These are phyloP conservation scores for Eucalyptus erythrocorys DNA, from an alignment of 345 rosid genomes.

Conservation along the genomic window DNA sequence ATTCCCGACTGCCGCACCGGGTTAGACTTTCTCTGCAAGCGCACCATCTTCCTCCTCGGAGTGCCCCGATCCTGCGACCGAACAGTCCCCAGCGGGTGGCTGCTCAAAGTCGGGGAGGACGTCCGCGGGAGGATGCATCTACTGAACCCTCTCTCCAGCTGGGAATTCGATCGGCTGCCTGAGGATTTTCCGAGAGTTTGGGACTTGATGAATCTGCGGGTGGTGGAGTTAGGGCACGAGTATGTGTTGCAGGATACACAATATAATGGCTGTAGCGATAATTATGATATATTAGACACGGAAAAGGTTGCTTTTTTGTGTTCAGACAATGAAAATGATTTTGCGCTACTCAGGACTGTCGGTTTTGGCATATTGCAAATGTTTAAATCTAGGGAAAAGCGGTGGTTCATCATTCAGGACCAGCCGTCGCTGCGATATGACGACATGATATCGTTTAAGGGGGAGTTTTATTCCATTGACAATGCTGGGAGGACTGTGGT, in stretches of 20 bases:
- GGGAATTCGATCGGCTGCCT: conserved; percentile 12
- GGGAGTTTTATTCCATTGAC: conserved; percentile 61
- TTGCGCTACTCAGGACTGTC: conserved; percentile 63
- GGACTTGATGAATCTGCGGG: conserved; percentile 23
- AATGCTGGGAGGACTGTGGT: conserved; percentile 48
- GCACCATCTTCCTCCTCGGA: conserved; percentile 43
- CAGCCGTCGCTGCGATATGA: conserved; percentile 78
- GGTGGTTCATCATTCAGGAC: conserved; percentile 50
- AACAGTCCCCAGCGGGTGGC: conserved; percentile 26
- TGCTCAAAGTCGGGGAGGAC: conserved; percentile 51
- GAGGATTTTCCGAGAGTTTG: conserved; percentile 28
- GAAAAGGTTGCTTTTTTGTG: conserved; percentile 56
- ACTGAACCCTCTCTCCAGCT: conserved; percentile 51
- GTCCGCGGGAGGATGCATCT: conserved; percentile 13
- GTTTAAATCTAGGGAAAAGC: conserved; percentile 39
- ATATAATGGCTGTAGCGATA: conserved; percentile 3
- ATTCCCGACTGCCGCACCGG: fast-evolving
- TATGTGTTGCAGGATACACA: conserved; percentile 43
- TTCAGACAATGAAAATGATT: conserved; percentile 9
- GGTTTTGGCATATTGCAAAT: conserved; percentile 70
- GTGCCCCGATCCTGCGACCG: conserved; percentile 4
- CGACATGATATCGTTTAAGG: conserved; percentile 51
- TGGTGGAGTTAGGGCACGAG: conserved; percentile 56
- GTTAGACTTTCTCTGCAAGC: conserved; percentile 38
- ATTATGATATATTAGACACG: conserved; percentile 23